Evolutionary conservation across 805 yeast species (phyloP).

Genomic region (Saturnispora diversa): DNA sequence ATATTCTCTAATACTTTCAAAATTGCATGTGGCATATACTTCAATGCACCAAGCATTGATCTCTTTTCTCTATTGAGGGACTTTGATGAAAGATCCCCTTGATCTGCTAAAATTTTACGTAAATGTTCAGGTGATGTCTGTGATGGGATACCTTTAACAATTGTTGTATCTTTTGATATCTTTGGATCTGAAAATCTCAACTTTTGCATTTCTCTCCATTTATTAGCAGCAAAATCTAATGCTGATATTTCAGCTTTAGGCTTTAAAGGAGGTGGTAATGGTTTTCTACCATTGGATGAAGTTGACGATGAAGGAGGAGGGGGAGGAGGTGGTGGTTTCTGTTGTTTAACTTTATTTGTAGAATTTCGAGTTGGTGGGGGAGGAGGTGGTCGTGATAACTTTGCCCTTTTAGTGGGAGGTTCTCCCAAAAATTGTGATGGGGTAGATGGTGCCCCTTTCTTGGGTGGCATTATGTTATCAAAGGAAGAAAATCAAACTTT

Average conservation of each 20-base stretch:
- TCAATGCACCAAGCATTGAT: slow-evolving; percentile 82
- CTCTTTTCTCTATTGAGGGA: slow-evolving; percentile 78
- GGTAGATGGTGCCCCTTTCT: slow-evolving; percentile 8
- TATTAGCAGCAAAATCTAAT: slow-evolving; percentile 38
- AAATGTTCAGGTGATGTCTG: slow-evolving; percentile 94
- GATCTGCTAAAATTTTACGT: slow-evolving; percentile 73
- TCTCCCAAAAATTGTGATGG: slow-evolving; percentile 7
- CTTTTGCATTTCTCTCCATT: slow-evolving; percentile 62
- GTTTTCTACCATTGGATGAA: no score
- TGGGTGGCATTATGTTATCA: slow-evolving; percentile 1
- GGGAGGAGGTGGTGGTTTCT: slow-evolving; percentile 15
- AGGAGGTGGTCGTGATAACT: slow-evolving; percentile 14
- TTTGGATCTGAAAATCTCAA: slow-evolving; percentile 37
- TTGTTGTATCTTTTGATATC: slow-evolving; percentile 33
- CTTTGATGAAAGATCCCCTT: slow-evolving; percentile 75
- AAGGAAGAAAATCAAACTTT: no score
- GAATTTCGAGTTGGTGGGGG: slow-evolving; percentile 12
- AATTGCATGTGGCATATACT: slow-evolving; percentile 93
- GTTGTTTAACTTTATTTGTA: neutral
- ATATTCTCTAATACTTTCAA: slow-evolving; percentile 83
- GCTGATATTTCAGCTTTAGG: neutral
- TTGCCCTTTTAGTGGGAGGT: neutral
- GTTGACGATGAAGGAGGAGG: slow-evolving; percentile 8
- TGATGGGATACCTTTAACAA: slow-evolving; percentile 44
- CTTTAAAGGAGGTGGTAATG: no score